phyloP scores from a whole-genome alignment of 148 eudicot genomes.

The Polygonum aviculare region DNA sequence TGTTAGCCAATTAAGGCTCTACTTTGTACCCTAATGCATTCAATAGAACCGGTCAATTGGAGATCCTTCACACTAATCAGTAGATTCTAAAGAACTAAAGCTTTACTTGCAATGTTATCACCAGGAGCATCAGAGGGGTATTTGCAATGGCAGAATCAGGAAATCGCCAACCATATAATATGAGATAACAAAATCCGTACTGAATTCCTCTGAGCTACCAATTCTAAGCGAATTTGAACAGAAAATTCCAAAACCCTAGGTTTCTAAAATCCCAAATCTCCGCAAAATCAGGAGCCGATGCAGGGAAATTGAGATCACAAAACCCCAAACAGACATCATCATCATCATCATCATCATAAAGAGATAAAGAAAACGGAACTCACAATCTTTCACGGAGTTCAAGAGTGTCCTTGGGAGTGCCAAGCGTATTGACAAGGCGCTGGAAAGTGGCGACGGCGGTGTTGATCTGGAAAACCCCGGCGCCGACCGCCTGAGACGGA shows the following conservation, averaged over 20 bases:
- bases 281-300: not conserved
- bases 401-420: conserved; percentile 56
- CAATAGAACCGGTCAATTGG: not conserved
- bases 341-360: too few species aligned
- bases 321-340: not conserved
- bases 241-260: not conserved
- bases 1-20: not conserved
- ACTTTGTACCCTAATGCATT: not conserved
- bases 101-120: not conserved
- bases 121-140: not conserved
- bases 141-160: not conserved
- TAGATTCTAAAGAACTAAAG: not conserved
- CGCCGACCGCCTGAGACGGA: conserved; percentile 38
- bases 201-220: not conserved
- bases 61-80: not conserved
- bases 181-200: not conserved
- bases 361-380: conserved; percentile 4
- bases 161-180: not conserved
- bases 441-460: conserved; percentile 46
- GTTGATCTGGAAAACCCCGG: conserved; percentile 47
- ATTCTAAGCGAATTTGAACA: not conserved
- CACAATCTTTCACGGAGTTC: conserved; percentile 48
- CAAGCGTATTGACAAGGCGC: conserved; percentile 48
- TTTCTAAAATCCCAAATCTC: not conserved
- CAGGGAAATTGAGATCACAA: not conserved